These are phyloP conservation scores for Lasiodiplodia sp. DNA, from an alignment of 2,329 filamentous ascomycete genomes.

Conservation along the genomic window DNA sequence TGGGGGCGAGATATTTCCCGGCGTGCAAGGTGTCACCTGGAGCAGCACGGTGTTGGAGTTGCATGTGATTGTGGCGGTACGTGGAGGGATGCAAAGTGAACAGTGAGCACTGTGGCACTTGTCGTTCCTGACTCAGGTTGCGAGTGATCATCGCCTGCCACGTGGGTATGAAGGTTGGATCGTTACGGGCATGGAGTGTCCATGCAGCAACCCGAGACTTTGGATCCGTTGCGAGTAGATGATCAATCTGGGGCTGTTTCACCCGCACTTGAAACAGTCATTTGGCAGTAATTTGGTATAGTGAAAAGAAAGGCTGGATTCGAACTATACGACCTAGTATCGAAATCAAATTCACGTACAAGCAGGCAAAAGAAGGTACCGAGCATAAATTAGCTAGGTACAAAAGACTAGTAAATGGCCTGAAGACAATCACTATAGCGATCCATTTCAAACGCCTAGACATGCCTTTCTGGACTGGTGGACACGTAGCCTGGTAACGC, in stretches of 20 bases:
- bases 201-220: no score
- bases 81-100: not conserved
- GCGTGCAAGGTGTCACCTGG: no score
- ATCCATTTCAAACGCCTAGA: not conserved
- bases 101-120: not conserved
- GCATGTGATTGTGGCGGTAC: conserved; percentile 6
- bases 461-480: not conserved
- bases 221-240: no score
- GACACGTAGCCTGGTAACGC: no score
- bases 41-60: not conserved
- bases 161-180: not conserved
- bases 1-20: no score
- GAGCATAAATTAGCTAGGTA: no score
- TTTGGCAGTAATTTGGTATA: not conserved
- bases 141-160: conserved; percentile 10
- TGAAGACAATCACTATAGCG: no score
- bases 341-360: no score
- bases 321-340: not conserved
- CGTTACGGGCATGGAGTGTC: not conserved
- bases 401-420: no score
- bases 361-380: no score
- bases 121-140: conserved; percentile 13
- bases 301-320: not conserved
- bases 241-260: no score
- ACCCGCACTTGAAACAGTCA: not conserved